phyloP scores from a whole-genome alignment of 352 stramenopile genomes.

The Globisporangium paroecandrum region DNA sequence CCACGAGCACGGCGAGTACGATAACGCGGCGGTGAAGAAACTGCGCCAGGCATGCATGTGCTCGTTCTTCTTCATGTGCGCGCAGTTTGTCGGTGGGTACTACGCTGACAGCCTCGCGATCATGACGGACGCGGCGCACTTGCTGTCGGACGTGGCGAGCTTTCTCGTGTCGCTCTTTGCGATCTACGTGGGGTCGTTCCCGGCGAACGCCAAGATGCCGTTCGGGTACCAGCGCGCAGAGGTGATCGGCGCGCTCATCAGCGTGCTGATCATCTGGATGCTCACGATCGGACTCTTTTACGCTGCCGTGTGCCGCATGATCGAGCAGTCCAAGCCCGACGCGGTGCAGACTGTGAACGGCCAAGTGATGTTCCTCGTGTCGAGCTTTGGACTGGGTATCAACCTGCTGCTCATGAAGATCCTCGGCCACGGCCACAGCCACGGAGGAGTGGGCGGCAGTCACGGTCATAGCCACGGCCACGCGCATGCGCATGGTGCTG shows the following conservation, averaged over 20 bases:
- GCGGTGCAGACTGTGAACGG: conserved; percentile 83
- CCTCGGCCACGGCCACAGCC: conserved; percentile 67
- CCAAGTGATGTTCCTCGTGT: conserved; percentile 94
- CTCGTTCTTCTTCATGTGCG: conserved; percentile 93
- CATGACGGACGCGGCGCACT: conserved; percentile 87
- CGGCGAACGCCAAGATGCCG: conserved; percentile 66
- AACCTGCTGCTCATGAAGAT: conserved; percentile 95
- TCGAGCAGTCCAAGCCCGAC: conserved; percentile 38
- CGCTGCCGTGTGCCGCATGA: conserved; percentile 86
- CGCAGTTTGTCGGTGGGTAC: conserved; percentile 94
- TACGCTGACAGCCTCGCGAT: conserved; percentile 94
- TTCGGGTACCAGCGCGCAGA: conserved; percentile 97
- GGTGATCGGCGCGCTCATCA: conserved; percentile 94
- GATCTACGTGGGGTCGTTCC: conserved; percentile 64
- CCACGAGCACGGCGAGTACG: conserved; percentile 18
- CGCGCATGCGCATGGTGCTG: conserved; percentile 19
- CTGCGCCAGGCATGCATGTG: conserved; percentile 73
- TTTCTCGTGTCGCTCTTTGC: conserved; percentile 84
- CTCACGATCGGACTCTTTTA: conserved; percentile 91
- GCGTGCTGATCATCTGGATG: conserved; percentile 92
- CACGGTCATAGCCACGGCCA: conserved; percentile 52
- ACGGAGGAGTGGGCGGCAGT: conserved; percentile 44
- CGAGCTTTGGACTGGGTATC: conserved; percentile 90
- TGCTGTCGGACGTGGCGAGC: conserved; percentile 73
- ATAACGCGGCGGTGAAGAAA: conserved; percentile 57